Conservation (phyloP, 495 filamentous ascomycete species). For the Margaritispora aquatica region DNA sequence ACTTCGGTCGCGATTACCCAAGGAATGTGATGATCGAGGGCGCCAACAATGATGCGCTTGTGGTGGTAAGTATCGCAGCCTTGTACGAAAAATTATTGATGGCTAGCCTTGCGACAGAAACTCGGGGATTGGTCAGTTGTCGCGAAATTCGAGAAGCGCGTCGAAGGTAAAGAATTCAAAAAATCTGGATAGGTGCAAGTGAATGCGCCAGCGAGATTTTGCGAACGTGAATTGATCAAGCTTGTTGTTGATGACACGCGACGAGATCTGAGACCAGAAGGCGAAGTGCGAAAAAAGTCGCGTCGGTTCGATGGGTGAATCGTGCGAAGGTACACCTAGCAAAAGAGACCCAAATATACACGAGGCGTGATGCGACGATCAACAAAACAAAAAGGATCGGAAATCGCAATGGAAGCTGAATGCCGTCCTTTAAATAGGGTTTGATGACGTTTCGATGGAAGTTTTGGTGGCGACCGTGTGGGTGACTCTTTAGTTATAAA, state of each 20-base stretch:
- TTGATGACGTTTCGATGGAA: background rate
- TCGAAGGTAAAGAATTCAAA: background rate
- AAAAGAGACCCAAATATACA: conserved; percentile 15
- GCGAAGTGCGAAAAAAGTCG: background rate
- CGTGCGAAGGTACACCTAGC: conserved; percentile 8
- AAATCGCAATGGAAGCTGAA: background rate
- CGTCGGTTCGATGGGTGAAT: no score
- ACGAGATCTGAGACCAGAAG: background rate
- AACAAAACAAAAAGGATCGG: background rate
- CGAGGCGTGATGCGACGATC: conserved; percentile 1
- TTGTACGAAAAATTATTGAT: conserved; percentile 5
- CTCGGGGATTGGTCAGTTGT: background rate
- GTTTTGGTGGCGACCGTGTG: background rate
- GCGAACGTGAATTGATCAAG: background rate
- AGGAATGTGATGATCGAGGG: background rate
- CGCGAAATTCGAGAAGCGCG: conserved; percentile 6
- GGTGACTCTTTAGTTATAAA: background rate
- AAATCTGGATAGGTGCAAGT: background rate
- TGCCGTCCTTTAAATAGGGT: background rate
- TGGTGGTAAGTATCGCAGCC: conserved; percentile 4
- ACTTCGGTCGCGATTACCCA: background rate
- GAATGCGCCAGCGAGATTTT: background rate
- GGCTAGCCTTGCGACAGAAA: conserved; percentile 5
- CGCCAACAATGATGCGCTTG: background rate
- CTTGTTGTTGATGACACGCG: background rate